Percentiles rank a stretch among this genome's conserved stretches.
Conservation (phyloP, 306 rosid genomes). For the Rosa chinensis region DNA sequence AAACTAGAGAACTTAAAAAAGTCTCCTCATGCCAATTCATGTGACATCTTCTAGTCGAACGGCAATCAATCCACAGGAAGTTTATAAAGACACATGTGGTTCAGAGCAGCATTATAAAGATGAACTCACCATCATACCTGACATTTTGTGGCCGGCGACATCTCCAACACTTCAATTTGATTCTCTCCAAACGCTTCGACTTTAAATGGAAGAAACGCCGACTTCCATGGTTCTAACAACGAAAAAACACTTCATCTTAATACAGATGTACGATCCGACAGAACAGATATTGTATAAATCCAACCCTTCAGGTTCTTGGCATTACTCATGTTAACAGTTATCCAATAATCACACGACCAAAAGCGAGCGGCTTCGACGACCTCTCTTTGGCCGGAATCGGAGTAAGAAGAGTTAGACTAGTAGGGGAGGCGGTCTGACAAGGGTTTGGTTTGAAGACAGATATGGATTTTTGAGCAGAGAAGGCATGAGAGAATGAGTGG, state of each 20-base stretch:
- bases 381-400: too few species aligned
- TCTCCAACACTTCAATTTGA: slow-evolving; percentile 24
- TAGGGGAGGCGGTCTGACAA: too few species aligned
- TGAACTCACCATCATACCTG: slow-evolving; percentile 91
- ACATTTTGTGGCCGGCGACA: slow-evolving; percentile 48
- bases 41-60: not conserved
- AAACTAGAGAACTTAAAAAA: not conserved
- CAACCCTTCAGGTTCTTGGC: not conserved
- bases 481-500: too few species aligned
- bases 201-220: slow-evolving; percentile 40
- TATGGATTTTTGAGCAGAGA: too few species aligned
- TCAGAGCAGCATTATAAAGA: too few species aligned
- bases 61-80: not conserved
- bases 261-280: not conserved
- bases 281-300: not conserved
- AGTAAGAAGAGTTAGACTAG: too few species aligned
- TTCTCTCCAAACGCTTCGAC: slow-evolving; percentile 34
- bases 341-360: not conserved
- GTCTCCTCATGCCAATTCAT: not conserved
- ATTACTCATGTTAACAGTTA: not conserved
- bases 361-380: too few species aligned
- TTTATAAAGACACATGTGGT: not conserved
- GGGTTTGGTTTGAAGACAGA: too few species aligned
- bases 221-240: slow-evolving; percentile 54
- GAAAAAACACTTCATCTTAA: slow-evolving; percentile 8